phyloP scores from a whole-genome alignment of 2,329 filamentous ascomycete genomes.

The Parastagonospora avenae region DNA sequence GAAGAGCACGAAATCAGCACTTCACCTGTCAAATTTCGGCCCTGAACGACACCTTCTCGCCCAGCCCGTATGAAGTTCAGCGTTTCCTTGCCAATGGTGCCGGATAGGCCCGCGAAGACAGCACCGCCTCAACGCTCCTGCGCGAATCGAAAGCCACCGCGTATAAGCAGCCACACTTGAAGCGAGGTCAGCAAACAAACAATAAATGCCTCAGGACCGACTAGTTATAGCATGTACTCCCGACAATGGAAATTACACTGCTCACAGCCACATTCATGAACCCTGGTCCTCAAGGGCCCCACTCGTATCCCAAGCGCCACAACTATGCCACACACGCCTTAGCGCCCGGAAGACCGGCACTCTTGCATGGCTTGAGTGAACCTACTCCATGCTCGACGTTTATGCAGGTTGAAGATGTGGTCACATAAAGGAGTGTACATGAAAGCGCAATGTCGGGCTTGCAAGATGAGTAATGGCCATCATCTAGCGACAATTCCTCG shows the following conservation, averaged over 20 bases:
- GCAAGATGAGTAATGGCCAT: too few species aligned
- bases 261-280: neutral
- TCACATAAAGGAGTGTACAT: neutral
- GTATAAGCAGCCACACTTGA: too few species aligned
- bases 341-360: constrained; percentile 18
- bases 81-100: neutral
- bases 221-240: neutral
- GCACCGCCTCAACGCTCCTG: neutral
- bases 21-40: neutral
- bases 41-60: neutral
- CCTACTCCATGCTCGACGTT: constrained; percentile 7
- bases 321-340: neutral
- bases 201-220: too few species aligned
- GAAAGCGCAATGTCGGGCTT: neutral
- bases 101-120: constrained; percentile 7
- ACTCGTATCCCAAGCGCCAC: constrained; percentile 16
- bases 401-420: neutral
- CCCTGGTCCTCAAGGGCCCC: constrained; percentile 6
- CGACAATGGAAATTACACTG: neutral
- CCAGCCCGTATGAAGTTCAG: neutral
- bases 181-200: too few species aligned
- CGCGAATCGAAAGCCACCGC: too few species aligned
- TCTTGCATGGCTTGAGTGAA: constrained; percentile 6
- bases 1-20: neutral
- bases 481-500: too few species aligned